Conservation (phyloP, 2,329 filamentous ascomycete species). For the Stemphylium vesicarium region DNA sequence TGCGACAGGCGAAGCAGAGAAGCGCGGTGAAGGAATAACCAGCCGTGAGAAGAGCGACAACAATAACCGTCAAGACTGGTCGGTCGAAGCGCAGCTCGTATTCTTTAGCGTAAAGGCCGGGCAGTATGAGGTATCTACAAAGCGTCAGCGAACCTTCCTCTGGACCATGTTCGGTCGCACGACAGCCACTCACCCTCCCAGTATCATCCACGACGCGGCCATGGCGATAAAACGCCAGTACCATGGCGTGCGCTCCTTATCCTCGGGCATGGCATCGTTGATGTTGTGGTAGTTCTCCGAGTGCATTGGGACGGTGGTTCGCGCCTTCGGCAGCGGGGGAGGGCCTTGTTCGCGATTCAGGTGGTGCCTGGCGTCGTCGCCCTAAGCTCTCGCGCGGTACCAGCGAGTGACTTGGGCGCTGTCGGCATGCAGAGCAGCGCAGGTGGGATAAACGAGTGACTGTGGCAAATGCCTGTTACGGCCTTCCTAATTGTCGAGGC, state of each 20-base stretch:
- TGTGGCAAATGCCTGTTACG: slow-evolving; percentile 13
- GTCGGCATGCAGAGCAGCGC: slow-evolving; percentile 24
- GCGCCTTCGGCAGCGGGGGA: slow-evolving; percentile 25
- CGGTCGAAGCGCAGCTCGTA: slow-evolving; percentile 49
- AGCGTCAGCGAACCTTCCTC: slow-evolving; percentile 20
- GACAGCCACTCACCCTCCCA: slow-evolving; percentile 52
- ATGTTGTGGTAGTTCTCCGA: slow-evolving; percentile 42
- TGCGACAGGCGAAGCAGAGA: slow-evolving; percentile 56
- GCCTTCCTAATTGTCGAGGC: neutral
- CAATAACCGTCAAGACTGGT: slow-evolving; percentile 52
- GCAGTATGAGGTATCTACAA: slow-evolving; percentile 56
- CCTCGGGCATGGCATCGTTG: slow-evolving; percentile 25
- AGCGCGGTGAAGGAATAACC: slow-evolving; percentile 58
- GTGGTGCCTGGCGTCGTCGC: slow-evolving; percentile 18
- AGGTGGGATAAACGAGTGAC: slow-evolving; percentile 12
- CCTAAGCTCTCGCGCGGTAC: slow-evolving; percentile 17
- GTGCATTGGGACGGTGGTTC: slow-evolving; percentile 38
- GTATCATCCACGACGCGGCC: slow-evolving; percentile 54
- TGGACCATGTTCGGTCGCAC: neutral
- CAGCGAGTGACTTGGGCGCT: slow-evolving; percentile 9
- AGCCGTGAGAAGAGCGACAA: slow-evolving; percentile 55
- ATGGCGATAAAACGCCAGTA: slow-evolving; percentile 57
- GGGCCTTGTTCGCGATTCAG: slow-evolving; percentile 28
- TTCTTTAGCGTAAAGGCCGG: slow-evolving; percentile 53
- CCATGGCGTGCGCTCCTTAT: slow-evolving; percentile 47